These are phyloP conservation scores for Talaromyces trachyspermus DNA, from an alignment of 495 filamentous ascomycete genomes.

Conservation along the genomic window DNA sequence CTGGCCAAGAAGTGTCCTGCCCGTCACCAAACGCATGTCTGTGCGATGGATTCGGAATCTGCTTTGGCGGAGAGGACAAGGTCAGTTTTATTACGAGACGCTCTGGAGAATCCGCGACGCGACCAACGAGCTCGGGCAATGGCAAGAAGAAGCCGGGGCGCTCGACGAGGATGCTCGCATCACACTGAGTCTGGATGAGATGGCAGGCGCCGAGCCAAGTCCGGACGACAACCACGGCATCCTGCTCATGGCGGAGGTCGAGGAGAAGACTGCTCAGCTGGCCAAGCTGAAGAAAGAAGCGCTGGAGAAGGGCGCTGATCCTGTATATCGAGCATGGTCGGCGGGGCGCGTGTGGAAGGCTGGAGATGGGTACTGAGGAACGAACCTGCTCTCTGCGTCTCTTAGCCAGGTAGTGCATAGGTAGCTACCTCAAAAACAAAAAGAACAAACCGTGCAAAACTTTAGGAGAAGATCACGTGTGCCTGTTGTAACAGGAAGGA, in stretches of 20 bases:
- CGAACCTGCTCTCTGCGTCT: too few species aligned
- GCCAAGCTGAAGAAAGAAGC: slow-evolving; percentile 32
- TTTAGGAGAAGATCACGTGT: too few species aligned
- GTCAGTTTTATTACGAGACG: slow-evolving; percentile 42
- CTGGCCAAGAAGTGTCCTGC: slow-evolving; percentile 48
- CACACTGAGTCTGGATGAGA: slow-evolving; percentile 20
- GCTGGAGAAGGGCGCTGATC: slow-evolving; percentile 43
- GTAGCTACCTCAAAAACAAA: too few species aligned
- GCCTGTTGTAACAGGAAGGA: too few species aligned
- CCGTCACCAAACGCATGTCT: slow-evolving; percentile 63
- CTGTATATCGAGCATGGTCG: slow-evolving; percentile 43
- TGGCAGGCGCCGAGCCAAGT: slow-evolving; percentile 26
- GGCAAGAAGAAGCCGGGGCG: slow-evolving; percentile 30
- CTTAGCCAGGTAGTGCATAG: too few species aligned
- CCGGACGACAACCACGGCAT: slow-evolving; percentile 26
- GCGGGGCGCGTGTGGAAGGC: slow-evolving; percentile 45
- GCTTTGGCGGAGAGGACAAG: slow-evolving; percentile 55
- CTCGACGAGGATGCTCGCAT: slow-evolving; percentile 29
- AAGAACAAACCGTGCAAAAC: too few species aligned
- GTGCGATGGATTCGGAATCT: slow-evolving; percentile 72
- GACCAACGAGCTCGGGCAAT: slow-evolving; percentile 42
- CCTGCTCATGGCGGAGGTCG: slow-evolving; percentile 18
- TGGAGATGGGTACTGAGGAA: slow-evolving; percentile 46
- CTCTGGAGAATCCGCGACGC: slow-evolving; percentile 31
- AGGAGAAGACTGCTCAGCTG: slow-evolving; percentile 27